Evolutionary conservation across 768 basidiomycete species (phyloP), one percentile per base, ranked within the genome.

Genomic region (Flagelloscypha sp.): DNA sequence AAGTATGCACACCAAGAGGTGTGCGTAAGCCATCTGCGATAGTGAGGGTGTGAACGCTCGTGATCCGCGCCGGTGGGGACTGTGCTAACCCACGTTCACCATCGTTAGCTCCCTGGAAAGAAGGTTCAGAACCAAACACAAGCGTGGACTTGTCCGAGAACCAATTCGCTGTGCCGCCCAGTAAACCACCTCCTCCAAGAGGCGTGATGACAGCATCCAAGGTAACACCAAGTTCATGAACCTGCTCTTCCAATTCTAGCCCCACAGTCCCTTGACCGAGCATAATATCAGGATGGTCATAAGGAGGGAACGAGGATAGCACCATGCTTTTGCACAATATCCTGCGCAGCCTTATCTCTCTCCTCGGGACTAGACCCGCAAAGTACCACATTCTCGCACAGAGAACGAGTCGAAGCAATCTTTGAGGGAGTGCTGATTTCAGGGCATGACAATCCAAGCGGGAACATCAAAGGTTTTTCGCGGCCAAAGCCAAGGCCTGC

Each of bases 11-110:
- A 11, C 42, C 42, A 2, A 43, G 34, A 4, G 42, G 42, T 17
- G 42, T 43, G 32, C 42, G 33, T n/a, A 43, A 23, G 11, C 42
- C 42, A 30, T 43, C 42, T 13, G 42, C 42, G 38, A 43, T 43
- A 27, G 42, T 43, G 8, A 43, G 35, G 18, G 42, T 31, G 2
- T 35, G 35, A 12, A 43, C 42, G 13, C 18, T 30, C 30, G 25
- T 31, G 24, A 43, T 33, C 20, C 42, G 42, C 24, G 22, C 27
- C n/a, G n/a, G n/a, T n/a, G n/a, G n/a, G 10, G 37, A 37, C 20
- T 30, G 24, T 19, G 29, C 17, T 18, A 33, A 23, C 10, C 38
- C 43, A 16, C 35, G 33, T 7, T 22, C 36, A 22, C 24, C 29
- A 22, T 44, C 43, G n/a, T 44, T 35, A 6, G 38, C 43, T 20